Evolutionary conservation across 768 basidiomycete species (phyloP).

Genomic region (Psilocybe sp.): DNA sequence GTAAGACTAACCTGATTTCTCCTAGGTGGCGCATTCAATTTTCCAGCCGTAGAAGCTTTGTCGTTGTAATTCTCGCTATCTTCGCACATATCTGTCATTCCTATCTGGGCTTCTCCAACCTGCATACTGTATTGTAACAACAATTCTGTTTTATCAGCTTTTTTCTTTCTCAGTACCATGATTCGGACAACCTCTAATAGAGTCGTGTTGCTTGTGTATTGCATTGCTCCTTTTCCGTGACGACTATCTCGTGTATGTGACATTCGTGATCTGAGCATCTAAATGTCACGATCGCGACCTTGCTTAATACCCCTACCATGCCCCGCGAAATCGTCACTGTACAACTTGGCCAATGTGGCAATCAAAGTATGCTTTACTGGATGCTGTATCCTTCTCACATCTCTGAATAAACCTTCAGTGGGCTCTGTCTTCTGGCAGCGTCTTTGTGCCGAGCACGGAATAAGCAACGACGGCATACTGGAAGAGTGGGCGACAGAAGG

Average conservation of each 20-base stretch:
- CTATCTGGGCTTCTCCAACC: slow-evolving; percentile 59
- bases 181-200: slow-evolving; percentile 7
- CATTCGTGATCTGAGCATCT: slow-evolving; percentile 7
- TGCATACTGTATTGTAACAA: slow-evolving; percentile 88
- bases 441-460: slow-evolving; percentile 97
- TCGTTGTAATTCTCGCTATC: slow-evolving; percentile 72
- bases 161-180: slow-evolving; percentile 18
- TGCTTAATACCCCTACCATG: slow-evolving; percentile 34
- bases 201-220: slow-evolving; percentile 1
- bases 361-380: slow-evolving; percentile 64
- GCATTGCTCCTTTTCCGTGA: slow-evolving; percentile 12
- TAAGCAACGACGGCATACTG: slow-evolving; percentile 91
- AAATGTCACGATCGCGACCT: slow-evolving; percentile 1
- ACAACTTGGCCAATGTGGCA: slow-evolving; percentile 87
- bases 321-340: slow-evolving; percentile 83
- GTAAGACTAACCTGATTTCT: slow-evolving; percentile 9
- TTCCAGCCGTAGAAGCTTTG: slow-evolving; percentile 72
- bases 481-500: slow-evolving; percentile 97
- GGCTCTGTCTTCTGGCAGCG: slow-evolving; percentile 98
- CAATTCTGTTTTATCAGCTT: slow-evolving; percentile 42
- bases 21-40: slow-evolving; percentile 73
- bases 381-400: slow-evolving; percentile 1
- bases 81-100: slow-evolving; percentile 73
- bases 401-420: slow-evolving; percentile 49
- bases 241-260: slow-evolving; percentile 17